Evolutionary conservation across 352 stramenopile species (phyloP).

Genomic region (Globisporangium canariense): DNA sequence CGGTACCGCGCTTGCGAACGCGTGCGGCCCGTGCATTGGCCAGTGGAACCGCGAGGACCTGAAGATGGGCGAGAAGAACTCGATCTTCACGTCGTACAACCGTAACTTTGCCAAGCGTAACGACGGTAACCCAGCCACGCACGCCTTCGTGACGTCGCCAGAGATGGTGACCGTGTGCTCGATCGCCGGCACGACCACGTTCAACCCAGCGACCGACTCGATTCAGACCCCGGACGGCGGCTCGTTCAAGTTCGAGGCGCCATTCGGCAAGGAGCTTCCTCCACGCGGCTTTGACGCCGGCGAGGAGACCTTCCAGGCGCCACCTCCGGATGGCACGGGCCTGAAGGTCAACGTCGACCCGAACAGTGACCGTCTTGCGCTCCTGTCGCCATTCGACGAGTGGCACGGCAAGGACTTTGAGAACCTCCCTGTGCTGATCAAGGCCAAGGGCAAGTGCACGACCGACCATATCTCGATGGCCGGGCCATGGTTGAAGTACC

Average conservation of each 20-base stretch:
- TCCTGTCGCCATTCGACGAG: constrained; percentile 85
- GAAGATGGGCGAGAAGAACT: constrained; percentile 88
- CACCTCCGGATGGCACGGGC: constrained; percentile 53
- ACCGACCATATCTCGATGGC: constrained; percentile 95
- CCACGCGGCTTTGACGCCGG: constrained; percentile 87
- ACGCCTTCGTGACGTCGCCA: constrained; percentile 92
- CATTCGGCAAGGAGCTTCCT: constrained; percentile 90
- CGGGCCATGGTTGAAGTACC: constrained; percentile 93
- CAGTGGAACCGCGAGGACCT: constrained; percentile 93
- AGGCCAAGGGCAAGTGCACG: constrained; percentile 95
- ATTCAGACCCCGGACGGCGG: constrained; percentile 84
- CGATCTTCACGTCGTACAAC: constrained; percentile 95
- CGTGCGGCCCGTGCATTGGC: constrained; percentile 92
- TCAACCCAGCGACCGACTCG: constrained; percentile 89
- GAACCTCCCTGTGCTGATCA: constrained; percentile 90
- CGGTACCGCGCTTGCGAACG: constrained; percentile 89
- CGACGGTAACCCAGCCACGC: constrained; percentile 91
- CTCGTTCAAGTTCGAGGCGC: constrained; percentile 89
- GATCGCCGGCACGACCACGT: constrained; percentile 87
- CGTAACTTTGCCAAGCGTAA: constrained; percentile 94
- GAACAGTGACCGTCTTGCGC: constrained; percentile 83
- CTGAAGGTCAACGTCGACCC: constrained; percentile 81
- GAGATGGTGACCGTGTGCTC: constrained; percentile 90
- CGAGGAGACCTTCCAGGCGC: constrained; percentile 92
- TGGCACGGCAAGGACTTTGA: constrained; percentile 90